A percentile compares a stretch with the other conserved stretches of the same genome.
Evolutionary conservation across 495 filamentous ascomycete genomes (phyloP).

Genomic region (Aspergillus campestris): DNA sequence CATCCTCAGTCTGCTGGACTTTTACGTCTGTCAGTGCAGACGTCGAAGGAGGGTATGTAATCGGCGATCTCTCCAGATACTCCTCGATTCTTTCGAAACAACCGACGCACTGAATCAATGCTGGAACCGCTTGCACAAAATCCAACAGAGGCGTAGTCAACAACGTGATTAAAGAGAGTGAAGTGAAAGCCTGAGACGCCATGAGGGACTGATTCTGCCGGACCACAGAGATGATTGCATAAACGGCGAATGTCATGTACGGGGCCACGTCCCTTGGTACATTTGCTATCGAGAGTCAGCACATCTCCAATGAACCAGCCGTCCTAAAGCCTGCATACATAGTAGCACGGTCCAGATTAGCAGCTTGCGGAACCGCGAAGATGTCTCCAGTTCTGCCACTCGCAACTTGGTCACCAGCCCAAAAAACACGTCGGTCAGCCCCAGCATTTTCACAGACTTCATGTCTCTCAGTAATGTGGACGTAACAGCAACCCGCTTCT

Average conservation of each 20-base stretch:
- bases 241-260: conserved; percentile 33
- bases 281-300: background rate
- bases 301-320: background rate
- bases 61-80: conserved; percentile 7
- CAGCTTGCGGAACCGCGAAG: background rate
- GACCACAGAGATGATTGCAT: conserved; percentile 33
- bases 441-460: conserved; percentile 38
- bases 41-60: background rate
- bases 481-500: conserved; percentile 25
- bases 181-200: conserved; percentile 28
- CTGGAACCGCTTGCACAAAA: conserved; percentile 17
- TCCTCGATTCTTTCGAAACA: conserved; percentile 20
- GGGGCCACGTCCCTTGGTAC: conserved; percentile 15
- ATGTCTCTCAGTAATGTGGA: conserved; percentile 30
- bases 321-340: background rate
- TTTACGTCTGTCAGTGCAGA: background rate
- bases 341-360: background rate
- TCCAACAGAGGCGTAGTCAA: conserved; percentile 19
- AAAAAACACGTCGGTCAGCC: conserved; percentile 14
- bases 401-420: conserved; percentile 3
- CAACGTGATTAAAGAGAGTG: conserved; percentile 26
- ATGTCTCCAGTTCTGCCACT: background rate
- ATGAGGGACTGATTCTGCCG: conserved; percentile 30
- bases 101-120: conserved; percentile 7
- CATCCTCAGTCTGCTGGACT: background rate